phyloP scores from a whole-genome alignment of 2,329 filamentous ascomycete species.

The Fusarium siculi region DNA sequence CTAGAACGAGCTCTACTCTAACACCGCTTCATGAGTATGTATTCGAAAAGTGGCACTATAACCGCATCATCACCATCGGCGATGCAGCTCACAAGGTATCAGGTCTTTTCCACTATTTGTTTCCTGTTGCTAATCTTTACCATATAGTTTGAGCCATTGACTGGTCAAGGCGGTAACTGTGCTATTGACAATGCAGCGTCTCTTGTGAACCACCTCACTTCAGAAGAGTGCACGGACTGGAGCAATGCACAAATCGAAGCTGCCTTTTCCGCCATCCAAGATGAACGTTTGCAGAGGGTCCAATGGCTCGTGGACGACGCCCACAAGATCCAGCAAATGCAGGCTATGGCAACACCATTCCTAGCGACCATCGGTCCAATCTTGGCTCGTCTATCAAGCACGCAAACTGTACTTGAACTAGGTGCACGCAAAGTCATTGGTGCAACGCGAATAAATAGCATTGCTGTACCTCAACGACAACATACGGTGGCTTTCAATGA shows the following conservation, averaged over 20 bases:
- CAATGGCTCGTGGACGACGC: not conserved
- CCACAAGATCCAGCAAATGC: not conserved
- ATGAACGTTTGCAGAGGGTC: not conserved
- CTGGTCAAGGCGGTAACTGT: not conserved
- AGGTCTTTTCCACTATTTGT: fast-evolving
- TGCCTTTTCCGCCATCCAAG: not conserved
- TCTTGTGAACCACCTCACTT: not conserved
- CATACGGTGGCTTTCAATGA: not conserved
- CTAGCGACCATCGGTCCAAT: not conserved
- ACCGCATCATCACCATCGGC: not conserved
- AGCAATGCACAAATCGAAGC: not conserved
- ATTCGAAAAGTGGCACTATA: constrained; percentile 12
- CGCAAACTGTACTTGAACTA: fast-evolving
- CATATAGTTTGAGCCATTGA: not conserved
- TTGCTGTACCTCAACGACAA: not conserved
- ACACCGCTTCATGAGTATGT: constrained; percentile 8
- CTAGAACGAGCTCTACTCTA: not conserved
- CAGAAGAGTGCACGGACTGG: not conserved
- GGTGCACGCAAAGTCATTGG: fast-evolving
- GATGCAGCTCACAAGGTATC: constrained; percentile 18
- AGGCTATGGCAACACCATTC: not conserved
- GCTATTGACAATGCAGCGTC: constrained; percentile 4
- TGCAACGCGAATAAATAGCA: not conserved
- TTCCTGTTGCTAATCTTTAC: fast-evolving
- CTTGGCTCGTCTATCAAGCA: not conserved